Evolutionary conservation across 768 basidiomycete genomes (phyloP).

Genomic region (Sarcodon aspratus): DNA sequence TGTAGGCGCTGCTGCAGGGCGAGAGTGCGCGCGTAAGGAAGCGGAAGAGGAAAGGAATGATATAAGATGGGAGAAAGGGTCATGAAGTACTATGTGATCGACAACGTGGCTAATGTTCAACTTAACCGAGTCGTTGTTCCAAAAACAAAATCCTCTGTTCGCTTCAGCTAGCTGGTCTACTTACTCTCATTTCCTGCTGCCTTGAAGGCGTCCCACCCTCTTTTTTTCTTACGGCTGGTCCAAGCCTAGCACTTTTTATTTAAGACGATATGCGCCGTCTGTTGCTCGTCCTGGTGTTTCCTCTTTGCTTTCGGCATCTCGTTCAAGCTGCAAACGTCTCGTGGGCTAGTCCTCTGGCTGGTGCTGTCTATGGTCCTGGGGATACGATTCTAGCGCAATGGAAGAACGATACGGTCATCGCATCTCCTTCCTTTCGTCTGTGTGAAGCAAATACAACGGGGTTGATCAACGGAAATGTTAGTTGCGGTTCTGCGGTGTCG

Average conservation of each 20-base stretch:
- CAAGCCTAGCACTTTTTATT: background rate
- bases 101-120: background rate
- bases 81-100: conserved; percentile 15
- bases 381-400: conserved; percentile 22
- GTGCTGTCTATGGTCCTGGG: conserved; percentile 15
- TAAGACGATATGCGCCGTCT: background rate
- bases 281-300: conserved; percentile 1
- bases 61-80: conserved; percentile 55
- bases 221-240: background rate
- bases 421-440: conserved; percentile 23
- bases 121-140: background rate
- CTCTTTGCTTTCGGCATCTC: conserved; percentile 1
- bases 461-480: background rate
- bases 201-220: background rate
- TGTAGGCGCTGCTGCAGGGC: conserved; percentile 65
- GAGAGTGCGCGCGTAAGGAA: conserved; percentile 65
- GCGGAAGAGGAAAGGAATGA: conserved; percentile 66
- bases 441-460: conserved; percentile 10
- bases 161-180: conserved; percentile 19
- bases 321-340: conserved; percentile 9
- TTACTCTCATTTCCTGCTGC: background rate
- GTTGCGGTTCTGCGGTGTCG: conserved; percentile 16
- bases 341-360: conserved; percentile 17
- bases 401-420: conserved; percentile 12
- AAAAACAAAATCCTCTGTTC: background rate